Base-by-base conservation (phyloP, 2,329 filamentous ascomycete genomes). In the Colletotrichum gloeosporioides region DNA sequence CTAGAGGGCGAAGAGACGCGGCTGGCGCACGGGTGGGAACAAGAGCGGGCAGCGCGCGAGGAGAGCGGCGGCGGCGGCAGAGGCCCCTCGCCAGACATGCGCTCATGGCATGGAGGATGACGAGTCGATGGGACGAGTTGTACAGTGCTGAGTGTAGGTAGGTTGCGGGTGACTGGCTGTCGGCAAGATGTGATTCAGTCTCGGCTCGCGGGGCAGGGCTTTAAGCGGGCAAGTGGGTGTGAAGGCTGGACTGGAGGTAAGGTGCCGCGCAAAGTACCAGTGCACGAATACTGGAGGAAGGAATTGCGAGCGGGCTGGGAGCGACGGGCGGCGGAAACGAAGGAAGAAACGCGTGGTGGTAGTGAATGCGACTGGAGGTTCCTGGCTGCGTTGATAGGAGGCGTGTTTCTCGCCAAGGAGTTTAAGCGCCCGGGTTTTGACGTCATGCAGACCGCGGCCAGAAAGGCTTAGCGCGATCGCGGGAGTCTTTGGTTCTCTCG, bases 361-460 rank as follows among this genome's bases (percentile, higher is more conserved):
- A 36, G 32, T 27, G 63, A 34, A 32, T n/a, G 18, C 59, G 13
- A 62, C 31, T 62, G 59, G 29, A 32, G n/a, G 59, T 27, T 59
- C 27, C 31, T 53, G 6, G 12, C 44, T 22, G 44, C 44, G n/a
- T 53, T 53, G 44, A 53, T 53, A 53, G 44, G 44, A 53, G 44
- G 44, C n/a, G 55, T 53, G 34, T 44, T 64, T 69, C 22, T 55
- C 44, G 70, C 74, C 74, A 74, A 76, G 74, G 13, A 53, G 70
- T 69, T 74, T 76, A 76, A 76, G 74, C 74, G 74, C 74, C 73
- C 70, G 74, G 74, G 49, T 36, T 53, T 76, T 74, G 74, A 76
- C 74, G 70, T 76, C 70, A 76, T 53, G 70, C 70, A 76, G 59
- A 29, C n/a, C 31, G 27, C 44, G 16, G 44, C 70, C 15, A 25